Evolutionary conservation across 345 rosid genomes (phyloP), one percentile per base, ranked within the genome.

Genomic region (Acer yangbiense): DNA sequence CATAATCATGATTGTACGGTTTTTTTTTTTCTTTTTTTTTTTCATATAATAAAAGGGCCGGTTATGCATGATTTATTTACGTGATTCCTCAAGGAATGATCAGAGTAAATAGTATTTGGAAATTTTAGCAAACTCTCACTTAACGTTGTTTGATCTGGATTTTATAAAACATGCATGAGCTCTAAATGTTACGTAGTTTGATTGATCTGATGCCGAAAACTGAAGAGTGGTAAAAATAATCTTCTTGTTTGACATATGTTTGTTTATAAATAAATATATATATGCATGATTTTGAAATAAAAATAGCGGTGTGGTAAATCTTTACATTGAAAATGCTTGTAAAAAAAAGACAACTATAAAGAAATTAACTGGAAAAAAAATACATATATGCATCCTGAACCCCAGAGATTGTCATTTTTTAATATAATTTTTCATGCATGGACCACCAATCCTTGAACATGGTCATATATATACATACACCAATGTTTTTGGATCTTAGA

Each of bases 401-500:
- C 61, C 23, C 25, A 4, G 46, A 4, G 46, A 43, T 43, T 43
- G 46, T 43, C 29, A 17, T 29, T 55, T 6, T 55, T 14, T 1
- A 54, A 50, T 70, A 50, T 25, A 29, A 3, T 70, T 70, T 64
- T 68, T 16, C 17, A 41, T 52, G 0, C 35, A 16, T 27, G 65
- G 74, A 32, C 65, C 75, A 32, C 48, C 39, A 35, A 35, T 35
- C 6, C 75, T 9, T 43, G 46, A 43, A 7, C 2, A 9, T n/a
- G 16, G 39, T 4, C 39, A 35, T 35, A 35, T 35, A 35, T 32
- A 32, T 32, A 6, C 60, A 57, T 62, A 71, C 60, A 39, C 82
- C 76, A 58, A 69, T 82, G 84, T 86, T 88, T 81, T 84, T 82
- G 87, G 87, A 89, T 85, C 88, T 72, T 80, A 79, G 77, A 79